A percentile compares a stretch with the other conserved stretches of the same genome.
phyloP scores from a whole-genome alignment of 129 eudicot genomes.

The Artemisia argyi region DNA sequence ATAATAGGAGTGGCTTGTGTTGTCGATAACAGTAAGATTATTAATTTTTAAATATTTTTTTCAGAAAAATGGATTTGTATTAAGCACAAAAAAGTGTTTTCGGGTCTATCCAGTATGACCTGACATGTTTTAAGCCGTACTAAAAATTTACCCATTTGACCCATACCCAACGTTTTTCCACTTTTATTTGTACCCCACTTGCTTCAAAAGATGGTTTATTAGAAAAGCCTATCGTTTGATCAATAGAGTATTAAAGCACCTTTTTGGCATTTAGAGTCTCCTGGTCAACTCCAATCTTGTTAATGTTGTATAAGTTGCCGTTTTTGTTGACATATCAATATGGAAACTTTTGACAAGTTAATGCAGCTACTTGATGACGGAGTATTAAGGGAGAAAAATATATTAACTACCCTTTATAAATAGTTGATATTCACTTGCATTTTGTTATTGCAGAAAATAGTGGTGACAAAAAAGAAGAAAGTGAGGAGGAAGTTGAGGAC shows the following conservation, averaged over 20 bases:
- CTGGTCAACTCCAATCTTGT: not conserved
- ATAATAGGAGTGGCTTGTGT: not conserved
- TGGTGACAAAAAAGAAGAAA: slow-evolving; percentile 35
- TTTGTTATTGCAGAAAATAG: slow-evolving; percentile 35
- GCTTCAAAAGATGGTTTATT: not conserved
- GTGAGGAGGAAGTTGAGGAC: slow-evolving; percentile 32
- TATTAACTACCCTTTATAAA: not conserved
- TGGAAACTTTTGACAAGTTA: no score
- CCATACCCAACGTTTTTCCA: no score
- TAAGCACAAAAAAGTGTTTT: no score
- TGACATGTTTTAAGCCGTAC: not conserved
- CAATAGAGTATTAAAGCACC: not conserved
- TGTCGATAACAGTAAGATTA: not conserved
- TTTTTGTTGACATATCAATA: no score
- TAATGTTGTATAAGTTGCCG: not conserved
- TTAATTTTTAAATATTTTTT: no score
- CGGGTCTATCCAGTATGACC: no score
- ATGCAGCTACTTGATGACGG: no score
- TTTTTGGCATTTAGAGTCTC: not conserved
- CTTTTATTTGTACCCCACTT: not conserved
- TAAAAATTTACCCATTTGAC: not conserved
- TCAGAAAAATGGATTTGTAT: no score
- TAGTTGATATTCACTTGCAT: no score
- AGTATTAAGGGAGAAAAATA: no score
- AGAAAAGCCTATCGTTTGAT: not conserved